Percentiles rank a stretch among this genome's conserved stretches.
phyloP scores from a whole-genome alignment of 257 asterid species.

The Solanum appendiculatum region DNA sequence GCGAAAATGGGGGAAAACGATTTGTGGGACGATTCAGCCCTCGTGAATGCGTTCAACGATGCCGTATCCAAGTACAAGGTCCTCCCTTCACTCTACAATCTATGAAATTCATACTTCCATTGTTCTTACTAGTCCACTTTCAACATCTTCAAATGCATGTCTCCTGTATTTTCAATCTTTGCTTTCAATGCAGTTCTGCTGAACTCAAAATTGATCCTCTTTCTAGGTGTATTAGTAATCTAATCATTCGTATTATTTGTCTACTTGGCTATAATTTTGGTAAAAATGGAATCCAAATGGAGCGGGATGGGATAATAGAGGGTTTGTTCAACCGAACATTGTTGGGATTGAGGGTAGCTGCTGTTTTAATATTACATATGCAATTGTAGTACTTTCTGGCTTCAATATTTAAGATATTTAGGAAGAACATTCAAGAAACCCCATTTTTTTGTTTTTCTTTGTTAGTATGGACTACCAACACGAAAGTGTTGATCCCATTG shows the following conservation, averaged over 20 bases:
- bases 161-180: neutral
- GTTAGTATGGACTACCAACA: neutral
- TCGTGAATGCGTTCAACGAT: conserved; percentile 53
- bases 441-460: neutral
- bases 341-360: neutral
- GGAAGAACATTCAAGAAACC: neutral
- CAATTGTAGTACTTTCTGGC: neutral
- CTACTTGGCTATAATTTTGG: neutral
- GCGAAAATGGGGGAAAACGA: conserved; percentile 42
- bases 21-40: conserved; percentile 76
- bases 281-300: neutral
- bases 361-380: neutral
- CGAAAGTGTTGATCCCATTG: neutral
- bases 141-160: neutral
- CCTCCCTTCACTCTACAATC: neutral
- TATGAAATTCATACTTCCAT: neutral
- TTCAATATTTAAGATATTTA: neutral
- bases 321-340: neutral
- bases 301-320: neutral
- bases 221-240: neutral
- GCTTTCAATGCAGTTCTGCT: neutral
- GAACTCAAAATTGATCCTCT: neutral
- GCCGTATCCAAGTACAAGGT: conserved; percentile 63
- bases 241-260: neutral
- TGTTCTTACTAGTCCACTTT: neutral